phyloP scores from a whole-genome alignment of 257 asterid genomes.

The Nyctanthes arbortristis region DNA sequence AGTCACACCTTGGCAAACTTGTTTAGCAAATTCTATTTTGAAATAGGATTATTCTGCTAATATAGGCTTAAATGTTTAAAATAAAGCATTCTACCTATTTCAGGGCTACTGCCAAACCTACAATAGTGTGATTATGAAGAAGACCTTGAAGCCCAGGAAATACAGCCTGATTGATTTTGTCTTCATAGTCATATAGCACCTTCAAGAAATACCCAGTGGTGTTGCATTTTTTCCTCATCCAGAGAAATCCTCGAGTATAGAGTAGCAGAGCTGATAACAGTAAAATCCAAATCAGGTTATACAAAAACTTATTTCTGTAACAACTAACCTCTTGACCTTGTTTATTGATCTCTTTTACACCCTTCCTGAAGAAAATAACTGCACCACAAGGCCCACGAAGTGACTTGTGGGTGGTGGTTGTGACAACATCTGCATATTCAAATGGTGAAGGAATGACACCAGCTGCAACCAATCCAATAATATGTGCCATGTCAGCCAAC shows the following conservation, averaged over 20 bases:
- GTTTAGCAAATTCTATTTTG: too few relatives aligned
- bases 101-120: slow-evolving; percentile 93
- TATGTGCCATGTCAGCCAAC: slow-evolving; percentile 66
- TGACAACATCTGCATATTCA: slow-evolving; percentile 92
- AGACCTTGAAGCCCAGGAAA: slow-evolving; percentile 99
- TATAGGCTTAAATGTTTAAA: too few relatives aligned
- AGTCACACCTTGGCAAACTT: slow-evolving; percentile 67
- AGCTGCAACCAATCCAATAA: slow-evolving; percentile 63
- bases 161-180: slow-evolving; percentile 93
- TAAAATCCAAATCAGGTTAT: neutral
- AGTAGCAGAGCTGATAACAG: neutral
- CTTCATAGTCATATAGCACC: slow-evolving; percentile 94
- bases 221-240: neutral
- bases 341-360: slow-evolving; percentile 88
- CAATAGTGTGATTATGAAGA: slow-evolving; percentile 95
- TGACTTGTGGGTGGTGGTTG: slow-evolving; percentile 97
- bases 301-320: neutral
- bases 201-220: slow-evolving; percentile 27
- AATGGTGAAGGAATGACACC: slow-evolving; percentile 74
- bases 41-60: too few relatives aligned
- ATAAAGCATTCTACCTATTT: slow-evolving; percentile 58
- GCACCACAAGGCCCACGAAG: slow-evolving; percentile 99
- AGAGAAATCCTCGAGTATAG: neutral
- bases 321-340: slow-evolving; percentile 86
- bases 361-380: slow-evolving; percentile 95